A percentile compares a stretch with the other conserved stretches of the same genome.
Conservation (phyloP, 768 basidiomycete species). For the Mycena epipterygia region DNA sequence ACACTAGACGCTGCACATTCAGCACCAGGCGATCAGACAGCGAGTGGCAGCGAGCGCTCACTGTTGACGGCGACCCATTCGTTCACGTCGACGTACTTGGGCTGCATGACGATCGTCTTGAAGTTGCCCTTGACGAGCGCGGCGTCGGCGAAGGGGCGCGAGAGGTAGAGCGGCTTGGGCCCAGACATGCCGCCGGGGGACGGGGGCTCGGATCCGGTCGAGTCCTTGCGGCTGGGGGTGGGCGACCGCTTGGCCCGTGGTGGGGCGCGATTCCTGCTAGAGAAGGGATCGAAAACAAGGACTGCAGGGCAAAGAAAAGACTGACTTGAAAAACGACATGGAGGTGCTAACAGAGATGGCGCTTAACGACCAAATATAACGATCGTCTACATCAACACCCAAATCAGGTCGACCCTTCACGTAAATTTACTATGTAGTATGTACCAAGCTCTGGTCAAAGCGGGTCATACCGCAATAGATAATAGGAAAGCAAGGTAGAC, state of each 20-base stretch:
- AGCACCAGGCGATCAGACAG: background rate
- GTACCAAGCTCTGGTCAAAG: no score
- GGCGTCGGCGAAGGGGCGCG: constrained; percentile 94
- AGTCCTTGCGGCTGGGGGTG: constrained; percentile 51
- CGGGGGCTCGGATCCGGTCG: constrained; percentile 53
- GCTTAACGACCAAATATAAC: constrained; percentile 11
- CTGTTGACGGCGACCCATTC: constrained; percentile 98
- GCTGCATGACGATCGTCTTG: constrained; percentile 97
- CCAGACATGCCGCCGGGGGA: constrained; percentile 50
- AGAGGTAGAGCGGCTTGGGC: constrained; percentile 86
- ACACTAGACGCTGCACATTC: constrained; percentile 67
- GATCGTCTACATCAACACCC: background rate
- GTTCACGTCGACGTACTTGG: constrained; percentile 95
- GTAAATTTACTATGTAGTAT: no score
- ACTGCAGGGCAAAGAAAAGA: background rate
- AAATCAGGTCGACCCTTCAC: background rate
- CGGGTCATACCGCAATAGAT: no score
- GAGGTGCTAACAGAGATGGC: constrained; percentile 10
- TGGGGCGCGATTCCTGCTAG: constrained; percentile 33
- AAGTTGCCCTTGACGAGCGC: constrained; percentile 98
- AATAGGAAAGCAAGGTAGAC: no score
- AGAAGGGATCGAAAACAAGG: background rate
- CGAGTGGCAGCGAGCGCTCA: constrained; percentile 61
- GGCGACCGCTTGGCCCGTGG: constrained; percentile 54
- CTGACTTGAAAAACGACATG: constrained; percentile 36